phyloP scores from a whole-genome alignment of 768 basidiomycete genomes.

The Flagelloscypha sp. region DNA sequence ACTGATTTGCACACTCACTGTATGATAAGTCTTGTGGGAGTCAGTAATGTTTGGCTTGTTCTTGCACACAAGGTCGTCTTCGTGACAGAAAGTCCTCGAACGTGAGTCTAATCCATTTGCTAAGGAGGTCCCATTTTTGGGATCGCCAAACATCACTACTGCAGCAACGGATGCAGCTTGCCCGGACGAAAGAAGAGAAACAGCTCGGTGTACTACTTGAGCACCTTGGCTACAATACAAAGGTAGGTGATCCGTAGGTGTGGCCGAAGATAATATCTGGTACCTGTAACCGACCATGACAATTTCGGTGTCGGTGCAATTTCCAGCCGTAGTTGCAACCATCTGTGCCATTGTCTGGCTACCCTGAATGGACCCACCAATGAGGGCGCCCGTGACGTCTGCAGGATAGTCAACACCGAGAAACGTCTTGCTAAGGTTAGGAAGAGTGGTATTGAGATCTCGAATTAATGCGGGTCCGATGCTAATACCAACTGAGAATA shows the following conservation, averaged over 20 bases:
- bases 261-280: too few species aligned
- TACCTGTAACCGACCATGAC: constrained; percentile 19
- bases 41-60: too few species aligned
- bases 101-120: too few species aligned
- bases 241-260: too few species aligned
- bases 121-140: too few species aligned
- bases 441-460: constrained; percentile 21
- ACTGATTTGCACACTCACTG: too few species aligned
- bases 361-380: constrained; percentile 11
- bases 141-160: constrained; percentile 26
- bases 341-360: too few species aligned
- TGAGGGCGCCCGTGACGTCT: constrained; percentile 12
- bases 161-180: constrained; percentile 20
- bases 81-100: too few species aligned
- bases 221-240: too few species aligned
- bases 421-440: constrained; percentile 19
- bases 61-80: too few species aligned
- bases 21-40: too few species aligned
- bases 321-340: too few species aligned
- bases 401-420: constrained; percentile 15
- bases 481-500: constrained; percentile 26
- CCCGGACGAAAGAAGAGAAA: constrained; percentile 21
- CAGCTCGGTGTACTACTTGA: constrained; percentile 31
- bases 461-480: constrained; percentile 29
- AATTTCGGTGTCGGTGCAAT: constrained; percentile 13